These are phyloP conservation scores for Arctostaphylos glauca DNA, from an alignment of 148 eudicot species.

Conservation along the genomic window DNA sequence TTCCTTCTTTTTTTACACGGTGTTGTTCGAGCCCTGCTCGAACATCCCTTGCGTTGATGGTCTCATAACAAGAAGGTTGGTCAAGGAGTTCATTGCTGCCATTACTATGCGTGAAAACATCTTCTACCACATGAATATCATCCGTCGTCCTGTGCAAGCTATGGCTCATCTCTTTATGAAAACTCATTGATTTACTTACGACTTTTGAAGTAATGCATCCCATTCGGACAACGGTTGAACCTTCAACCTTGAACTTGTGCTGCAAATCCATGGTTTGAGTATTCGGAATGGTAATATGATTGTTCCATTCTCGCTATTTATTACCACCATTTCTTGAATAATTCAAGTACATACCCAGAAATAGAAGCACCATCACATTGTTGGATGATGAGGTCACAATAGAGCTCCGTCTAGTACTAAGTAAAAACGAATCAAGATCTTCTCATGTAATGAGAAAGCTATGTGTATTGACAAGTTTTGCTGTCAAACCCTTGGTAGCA, in stretches of 20 bases:
- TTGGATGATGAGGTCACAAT: background rate
- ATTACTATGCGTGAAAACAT: conserved; percentile 3
- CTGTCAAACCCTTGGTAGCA: background rate
- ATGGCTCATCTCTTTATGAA: conserved; percentile 17
- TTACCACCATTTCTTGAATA: background rate
- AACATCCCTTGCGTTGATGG: conserved; percentile 15
- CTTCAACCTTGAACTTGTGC: background rate
- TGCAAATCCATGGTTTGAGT: background rate
- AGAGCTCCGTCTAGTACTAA: background rate
- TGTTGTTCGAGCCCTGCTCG: conserved; percentile 13
- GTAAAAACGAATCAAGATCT: background rate
- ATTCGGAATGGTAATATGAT: background rate
- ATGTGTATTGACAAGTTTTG: background rate
- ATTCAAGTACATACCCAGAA: background rate
- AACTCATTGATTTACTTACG: conserved; percentile 23
- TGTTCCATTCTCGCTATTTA: background rate
- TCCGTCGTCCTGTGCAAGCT: conserved; percentile 15
- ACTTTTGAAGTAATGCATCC: conserved; percentile 35
- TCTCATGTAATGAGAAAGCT: background rate
- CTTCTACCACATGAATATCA: conserved; percentile 19
- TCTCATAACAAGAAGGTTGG: background rate
- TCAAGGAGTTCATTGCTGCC: conserved; percentile 16
- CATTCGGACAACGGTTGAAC: conserved; percentile 18
- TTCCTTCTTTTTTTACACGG: background rate
- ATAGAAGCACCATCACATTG: background rate